Evolutionary conservation across 2,329 filamentous ascomycete species (phyloP), one percentile per base, ranked within the genome.

Genomic region (Botrytis pseudocinerea): DNA sequence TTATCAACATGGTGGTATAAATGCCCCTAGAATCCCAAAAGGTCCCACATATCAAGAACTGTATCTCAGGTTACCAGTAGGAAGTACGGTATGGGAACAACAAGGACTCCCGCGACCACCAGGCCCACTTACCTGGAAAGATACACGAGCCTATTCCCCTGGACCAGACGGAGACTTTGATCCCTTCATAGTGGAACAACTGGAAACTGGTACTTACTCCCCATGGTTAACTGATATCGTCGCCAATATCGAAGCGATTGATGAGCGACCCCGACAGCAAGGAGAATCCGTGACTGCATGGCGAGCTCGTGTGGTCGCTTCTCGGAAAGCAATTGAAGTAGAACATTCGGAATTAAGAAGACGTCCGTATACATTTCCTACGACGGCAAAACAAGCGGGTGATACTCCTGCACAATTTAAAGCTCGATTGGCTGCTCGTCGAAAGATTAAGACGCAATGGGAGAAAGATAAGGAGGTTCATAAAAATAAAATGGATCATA

Each of bases 401-500:
- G 64, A 68, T 22, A 68, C 64, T 8, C 64, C 64, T 10, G 64
- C 40, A 28, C 64, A 68, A 12, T 22, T 54, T 2, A 68, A 68
- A 40, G 64, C 64, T 10, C 9, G 64, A 4, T 7, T 54, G 35
- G 10, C 48, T 8, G 64, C 64, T 10, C 48, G 46, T 14, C 32
- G 64, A 20, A 68, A 32, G 14, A 25, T 57, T 0, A 68, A 68
- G 8, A 18, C 4, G 1, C 64, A 54, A 32, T 68, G 64, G 64
- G 64, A 68, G 9, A 68, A 57, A 40, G 64, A 68, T 51, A 68
- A 68, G n/a, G 35, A 54, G 6, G 1, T 40, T 25, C 64, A 68
- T 40, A 68, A 68, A 9, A 68, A 68, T 22, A 68, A 68, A 28
- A 68, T 68, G 64, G 64, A 57, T 40, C 64, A 68, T 22, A 68